Conservation (phyloP, 2,329 filamentous ascomycete genomes). For the Phaeosphaeriaceae sp. region DNA sequence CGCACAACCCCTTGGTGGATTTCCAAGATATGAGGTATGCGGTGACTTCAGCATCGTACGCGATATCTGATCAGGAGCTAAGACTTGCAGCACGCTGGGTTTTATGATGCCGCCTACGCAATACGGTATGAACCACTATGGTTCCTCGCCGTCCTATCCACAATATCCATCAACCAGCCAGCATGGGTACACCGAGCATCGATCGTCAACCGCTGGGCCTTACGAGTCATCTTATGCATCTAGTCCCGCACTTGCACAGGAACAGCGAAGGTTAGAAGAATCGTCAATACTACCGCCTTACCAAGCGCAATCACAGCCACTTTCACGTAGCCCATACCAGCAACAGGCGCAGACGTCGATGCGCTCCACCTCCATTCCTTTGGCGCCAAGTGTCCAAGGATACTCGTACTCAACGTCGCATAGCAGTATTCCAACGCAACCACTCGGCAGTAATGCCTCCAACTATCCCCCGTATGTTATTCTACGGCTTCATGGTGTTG, state of each 20-base stretch:
- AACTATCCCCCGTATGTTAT: slow-evolving; percentile 43
- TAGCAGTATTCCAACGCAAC: slow-evolving; percentile 35
- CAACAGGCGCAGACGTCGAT: slow-evolving; percentile 40
- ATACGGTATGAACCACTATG: slow-evolving; percentile 48
- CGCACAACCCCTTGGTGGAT: slow-evolving; percentile 28
- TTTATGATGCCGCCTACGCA: slow-evolving; percentile 51
- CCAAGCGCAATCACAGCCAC: slow-evolving; percentile 31
- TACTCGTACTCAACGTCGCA: slow-evolving; percentile 45
- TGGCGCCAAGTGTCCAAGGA: slow-evolving; percentile 32
- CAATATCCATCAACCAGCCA: slow-evolving; percentile 39
- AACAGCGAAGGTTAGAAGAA: slow-evolving; percentile 37
- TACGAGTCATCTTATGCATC: slow-evolving; percentile 40
- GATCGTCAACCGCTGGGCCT: slow-evolving; percentile 32
- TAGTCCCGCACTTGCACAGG: slow-evolving; percentile 32
- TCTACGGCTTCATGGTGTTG: background rate
- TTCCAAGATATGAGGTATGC: slow-evolving; percentile 50
- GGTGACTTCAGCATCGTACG: background rate
- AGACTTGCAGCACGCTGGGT: slow-evolving; percentile 44
- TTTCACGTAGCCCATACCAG: slow-evolving; percentile 43
- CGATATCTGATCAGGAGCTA: slow-evolving; percentile 7
- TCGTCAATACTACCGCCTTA: slow-evolving; percentile 40
- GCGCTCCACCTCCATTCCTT: slow-evolving; percentile 36
- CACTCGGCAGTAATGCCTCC: slow-evolving; percentile 35
- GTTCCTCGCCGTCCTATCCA: slow-evolving; percentile 40
- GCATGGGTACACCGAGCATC: slow-evolving; percentile 38